Evolutionary conservation across 1,139 yeast genomes (phyloP).

Genomic region (Kodamaea alishanica): DNA sequence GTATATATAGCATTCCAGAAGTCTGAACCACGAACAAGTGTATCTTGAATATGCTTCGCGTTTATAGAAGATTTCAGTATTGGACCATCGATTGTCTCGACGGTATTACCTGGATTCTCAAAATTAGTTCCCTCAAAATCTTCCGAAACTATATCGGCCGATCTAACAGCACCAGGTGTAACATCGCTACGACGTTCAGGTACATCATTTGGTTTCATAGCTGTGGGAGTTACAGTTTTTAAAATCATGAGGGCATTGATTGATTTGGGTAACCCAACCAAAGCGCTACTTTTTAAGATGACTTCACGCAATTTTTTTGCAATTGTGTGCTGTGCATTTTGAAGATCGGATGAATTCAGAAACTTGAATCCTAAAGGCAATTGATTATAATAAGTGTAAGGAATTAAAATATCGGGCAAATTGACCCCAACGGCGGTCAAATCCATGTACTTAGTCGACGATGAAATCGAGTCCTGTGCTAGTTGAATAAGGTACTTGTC

Average conservation of each 20-base stretch:
- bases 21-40: constrained; percentile 51
- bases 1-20: constrained; percentile 77
- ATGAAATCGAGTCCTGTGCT: constrained; percentile 41
- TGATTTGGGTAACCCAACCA: constrained; percentile 80
- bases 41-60: constrained; percentile 23
- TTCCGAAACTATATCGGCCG: constrained; percentile 40
- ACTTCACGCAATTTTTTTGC: constrained; percentile 72
- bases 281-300: constrained; percentile 69
- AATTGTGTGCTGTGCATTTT: constrained; percentile 34
- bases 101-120: constrained; percentile 17
- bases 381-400: constrained; percentile 37
- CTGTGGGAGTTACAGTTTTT: constrained; percentile 61
- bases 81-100: constrained; percentile 46
- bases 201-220: constrained; percentile 26
- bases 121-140: constrained; percentile 41
- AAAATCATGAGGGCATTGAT: constrained; percentile 73
- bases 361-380: constrained; percentile 40
- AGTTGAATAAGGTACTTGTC: constrained; percentile 28
- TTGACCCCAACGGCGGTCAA: constrained; percentile 43
- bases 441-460: constrained; percentile 38
- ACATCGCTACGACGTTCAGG: constrained; percentile 34
- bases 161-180: constrained; percentile 34
- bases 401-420: constrained; percentile 43
- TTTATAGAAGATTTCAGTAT: constrained; percentile 33
- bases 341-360: constrained; percentile 33